Base-by-base conservation (phyloP, 495 filamentous ascomycete species). In the Ascobolus immersus region DNA sequence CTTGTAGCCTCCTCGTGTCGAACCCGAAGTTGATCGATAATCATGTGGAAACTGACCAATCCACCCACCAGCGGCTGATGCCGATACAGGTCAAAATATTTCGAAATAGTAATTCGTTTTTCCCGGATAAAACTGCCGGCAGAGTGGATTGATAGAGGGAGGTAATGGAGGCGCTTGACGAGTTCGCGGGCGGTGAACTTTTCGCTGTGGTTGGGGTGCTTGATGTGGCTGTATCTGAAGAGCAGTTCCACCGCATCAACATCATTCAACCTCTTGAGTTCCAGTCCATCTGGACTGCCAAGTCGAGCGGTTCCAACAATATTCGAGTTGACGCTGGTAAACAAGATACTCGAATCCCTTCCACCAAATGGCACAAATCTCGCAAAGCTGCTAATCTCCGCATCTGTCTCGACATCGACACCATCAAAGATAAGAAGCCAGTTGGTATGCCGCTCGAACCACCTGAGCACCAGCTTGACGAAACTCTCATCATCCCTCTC, bases 351-450 rank as follows among this genome's bases (percentile, higher is more conserved):
- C 12, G 71, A 74, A 32, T 31, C 11, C 14, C 67, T 60, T 36
- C 55, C 60, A 13, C 65, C 66, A 45, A 73, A 72, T 0, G 77
- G 77, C 7, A 86, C 65, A 41, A 74, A 78, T 24, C 66, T 56
- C 23, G 58, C 52, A 8, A 82, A 57, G 4, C 59, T 54, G 20
- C 62, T 64, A 3, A 64, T 48, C 22, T 70, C 68, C 6, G 57
- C 56, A 15, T 67, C 60, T 20, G 55, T 50, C 32, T 71, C 66
- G 35, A 80, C 73, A 17, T 62, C 67, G 9, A 80, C 56, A 0
- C 77, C 77, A 41, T 86, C 77, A 20, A 82, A 60, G 3, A 84
- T 58, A 33, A 86, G 50, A 5, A 86, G 55, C 77, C 77, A 86
- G 5, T 69, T 63, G 3, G 69, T 55, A n/a, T 65, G 65, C 18